A percentile compares a stretch with the other conserved stretches of the same genome.
Conservation (phyloP, 2,329 filamentous ascomycete genomes). For the Pseudodiploospora longispora region DNA sequence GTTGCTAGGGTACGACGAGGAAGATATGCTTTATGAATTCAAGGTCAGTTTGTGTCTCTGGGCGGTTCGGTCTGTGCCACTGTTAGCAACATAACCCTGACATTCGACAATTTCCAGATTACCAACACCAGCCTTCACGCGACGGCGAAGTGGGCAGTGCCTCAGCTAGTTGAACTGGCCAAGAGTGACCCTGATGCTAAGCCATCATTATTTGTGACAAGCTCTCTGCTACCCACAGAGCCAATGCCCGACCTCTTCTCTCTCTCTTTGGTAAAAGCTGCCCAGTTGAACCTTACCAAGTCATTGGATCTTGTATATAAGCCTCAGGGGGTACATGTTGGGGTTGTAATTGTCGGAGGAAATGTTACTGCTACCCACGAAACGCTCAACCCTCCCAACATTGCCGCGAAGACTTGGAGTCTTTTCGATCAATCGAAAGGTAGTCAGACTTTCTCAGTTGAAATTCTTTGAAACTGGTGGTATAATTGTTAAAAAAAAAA, state of each 20-base stretch:
- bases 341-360: slow-evolving; percentile 37
- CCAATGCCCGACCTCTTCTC: slow-evolving; percentile 40
- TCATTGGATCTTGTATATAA: slow-evolving; percentile 32
- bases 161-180: slow-evolving; percentile 27
- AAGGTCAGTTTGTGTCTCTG: slow-evolving; percentile 24
- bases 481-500: too few relatives aligned
- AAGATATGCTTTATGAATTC: slow-evolving; percentile 41
- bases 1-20: slow-evolving; percentile 31
- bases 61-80: too few relatives aligned
- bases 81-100: background rate
- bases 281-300: slow-evolving; percentile 41
- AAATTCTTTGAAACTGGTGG: too few relatives aligned
- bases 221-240: slow-evolving; percentile 36
- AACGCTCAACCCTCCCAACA: slow-evolving; percentile 11
- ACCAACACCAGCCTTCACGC: slow-evolving; percentile 40
- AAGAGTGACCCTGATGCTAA: slow-evolving; percentile 20
- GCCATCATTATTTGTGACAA: slow-evolving; percentile 41
- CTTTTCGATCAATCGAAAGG: slow-evolving; percentile 10
- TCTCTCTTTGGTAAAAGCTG: slow-evolving; percentile 41
- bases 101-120: slow-evolving; percentile 21
- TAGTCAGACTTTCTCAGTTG: background rate
- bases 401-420: slow-evolving; percentile 11
- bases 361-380: slow-evolving; percentile 8
- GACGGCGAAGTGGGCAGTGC: slow-evolving; percentile 38
- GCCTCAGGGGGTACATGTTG: slow-evolving; percentile 35